Evolutionary conservation across 768 basidiomycete species (phyloP).

Genomic region (Lactarius tabidus): DNA sequence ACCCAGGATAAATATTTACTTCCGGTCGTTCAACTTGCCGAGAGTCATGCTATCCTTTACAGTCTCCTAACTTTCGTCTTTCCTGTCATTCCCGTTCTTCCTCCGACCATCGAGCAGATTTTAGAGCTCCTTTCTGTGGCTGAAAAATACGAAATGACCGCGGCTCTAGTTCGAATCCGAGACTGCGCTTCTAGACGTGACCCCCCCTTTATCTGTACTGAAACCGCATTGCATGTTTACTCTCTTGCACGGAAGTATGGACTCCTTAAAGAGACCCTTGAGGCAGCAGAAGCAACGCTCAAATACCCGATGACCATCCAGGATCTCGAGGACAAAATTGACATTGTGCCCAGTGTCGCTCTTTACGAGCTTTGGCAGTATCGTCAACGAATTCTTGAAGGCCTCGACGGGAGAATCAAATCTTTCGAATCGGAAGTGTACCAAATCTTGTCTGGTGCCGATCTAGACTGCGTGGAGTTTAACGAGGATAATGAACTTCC

Average conservation of each 20-base stretch:
- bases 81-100: not conserved
- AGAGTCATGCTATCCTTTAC: not conserved
- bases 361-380: not conserved
- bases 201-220: not conserved
- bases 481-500: not conserved
- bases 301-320: not conserved
- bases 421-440: not conserved
- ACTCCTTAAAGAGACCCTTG: not conserved
- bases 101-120: not conserved
- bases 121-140: conserved; percentile 11
- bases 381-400: not conserved
- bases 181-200: too few relatives aligned
- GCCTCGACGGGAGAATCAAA: not conserved
- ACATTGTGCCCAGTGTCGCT: not conserved
- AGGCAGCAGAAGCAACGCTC: not conserved
- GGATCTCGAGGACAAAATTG: not conserved
- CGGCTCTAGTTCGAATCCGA: not conserved
- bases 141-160: conserved; percentile 9
- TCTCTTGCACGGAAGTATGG: not conserved
- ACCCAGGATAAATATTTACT: too few relatives aligned
- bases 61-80: conserved; percentile 6
- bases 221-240: not conserved
- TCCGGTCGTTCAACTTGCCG: not conserved
- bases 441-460: not conserved
- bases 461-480: not conserved